A percentile compares a stretch with the other conserved stretches of the same genome.
Evolutionary conservation across 164 flowering plant genomes (phyloP).

Genomic region (Kingdonia uniflora): DNA sequence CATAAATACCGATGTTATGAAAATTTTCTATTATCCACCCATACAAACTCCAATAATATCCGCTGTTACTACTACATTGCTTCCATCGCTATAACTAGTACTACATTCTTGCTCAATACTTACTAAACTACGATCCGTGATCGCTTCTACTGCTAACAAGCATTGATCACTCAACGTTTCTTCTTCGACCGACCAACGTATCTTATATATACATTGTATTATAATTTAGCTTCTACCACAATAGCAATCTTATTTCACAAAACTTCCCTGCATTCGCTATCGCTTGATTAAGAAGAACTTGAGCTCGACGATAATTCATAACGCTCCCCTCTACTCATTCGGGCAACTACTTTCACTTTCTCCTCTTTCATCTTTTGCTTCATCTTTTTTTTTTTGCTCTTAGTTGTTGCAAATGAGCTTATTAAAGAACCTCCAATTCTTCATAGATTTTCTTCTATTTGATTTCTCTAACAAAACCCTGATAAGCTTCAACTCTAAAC

Average conservation of each 20-base stretch:
- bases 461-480: conserved; percentile 12
- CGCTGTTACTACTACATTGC: background rate
- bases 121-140: background rate
- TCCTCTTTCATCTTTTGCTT: conserved; percentile 40
- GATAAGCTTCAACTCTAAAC: conserved; percentile 13
- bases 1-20: conserved; percentile 45
- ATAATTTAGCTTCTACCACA: conserved; percentile 3
- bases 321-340: conserved; percentile 6
- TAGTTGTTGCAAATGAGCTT: conserved; percentile 30
- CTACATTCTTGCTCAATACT: background rate
- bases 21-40: conserved; percentile 82
- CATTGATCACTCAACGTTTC: conserved; percentile 3
- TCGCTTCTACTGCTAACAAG: background rate
- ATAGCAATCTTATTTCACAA: conserved; percentile 13
- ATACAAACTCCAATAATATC: conserved; percentile 72
- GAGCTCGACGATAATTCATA: conserved; percentile 27
- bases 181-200: background rate
- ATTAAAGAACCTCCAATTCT: too few relatives aligned
- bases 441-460: conserved; percentile 18
- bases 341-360: conserved; percentile 22
- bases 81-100: background rate
- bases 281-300: conserved; percentile 46
- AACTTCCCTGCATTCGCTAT: conserved; percentile 40
- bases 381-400: conserved; percentile 37
- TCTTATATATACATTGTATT: background rate